These are phyloP conservation scores for Aureobasidium sp. DNA, from an alignment of 2,329 filamentous ascomycete genomes.

Conservation along the genomic window DNA sequence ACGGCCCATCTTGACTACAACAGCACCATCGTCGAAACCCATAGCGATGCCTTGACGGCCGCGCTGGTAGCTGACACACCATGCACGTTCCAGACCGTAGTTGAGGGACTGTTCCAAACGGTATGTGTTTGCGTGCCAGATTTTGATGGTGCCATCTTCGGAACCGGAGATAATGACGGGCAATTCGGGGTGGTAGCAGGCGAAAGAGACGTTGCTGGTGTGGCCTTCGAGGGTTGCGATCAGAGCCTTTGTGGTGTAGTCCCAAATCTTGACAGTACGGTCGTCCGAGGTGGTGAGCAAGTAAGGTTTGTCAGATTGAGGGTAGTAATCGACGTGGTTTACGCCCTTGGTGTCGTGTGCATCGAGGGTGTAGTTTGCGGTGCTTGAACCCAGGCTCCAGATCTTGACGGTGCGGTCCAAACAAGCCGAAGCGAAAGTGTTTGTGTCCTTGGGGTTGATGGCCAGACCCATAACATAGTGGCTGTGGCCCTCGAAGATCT, in stretches of 20 bases:
- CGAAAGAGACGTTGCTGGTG: conserved; percentile 96
- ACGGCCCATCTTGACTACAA: conserved; percentile 94
- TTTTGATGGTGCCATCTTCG: conserved; percentile 93
- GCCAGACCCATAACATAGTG: conserved; percentile 96
- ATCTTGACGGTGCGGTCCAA: conserved; percentile 96
- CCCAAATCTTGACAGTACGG: conserved; percentile 95
- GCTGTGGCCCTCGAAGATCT: conserved; percentile 91
- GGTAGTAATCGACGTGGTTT: conserved; percentile 89
- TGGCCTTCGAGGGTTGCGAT: conserved; percentile 96
- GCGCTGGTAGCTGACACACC: conserved; percentile 95
- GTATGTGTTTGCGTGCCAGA: conserved; percentile 98
- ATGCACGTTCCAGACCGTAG: conserved; percentile 91
- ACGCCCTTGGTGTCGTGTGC: conserved; percentile 96
- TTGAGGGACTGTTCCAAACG: conserved; percentile 91
- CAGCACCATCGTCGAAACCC: conserved; percentile 94
- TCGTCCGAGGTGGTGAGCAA: conserved; percentile 95
- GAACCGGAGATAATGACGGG: conserved; percentile 97
- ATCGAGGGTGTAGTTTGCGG: conserved; percentile 92
- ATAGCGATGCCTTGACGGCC: conserved; percentile 91
- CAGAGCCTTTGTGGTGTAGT: conserved; percentile 95
- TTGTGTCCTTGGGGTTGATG: conserved; percentile 93
- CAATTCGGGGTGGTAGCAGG: conserved; percentile 93
- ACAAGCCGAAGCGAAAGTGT: conserved; percentile 64
- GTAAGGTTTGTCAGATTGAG: conserved; percentile 66
- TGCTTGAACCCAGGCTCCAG: conserved; percentile 90